Evolutionary conservation across 805 yeast genomes (phyloP), one percentile per base, ranked within the genome.

Genomic region (Monosporozyma aerobia): DNA sequence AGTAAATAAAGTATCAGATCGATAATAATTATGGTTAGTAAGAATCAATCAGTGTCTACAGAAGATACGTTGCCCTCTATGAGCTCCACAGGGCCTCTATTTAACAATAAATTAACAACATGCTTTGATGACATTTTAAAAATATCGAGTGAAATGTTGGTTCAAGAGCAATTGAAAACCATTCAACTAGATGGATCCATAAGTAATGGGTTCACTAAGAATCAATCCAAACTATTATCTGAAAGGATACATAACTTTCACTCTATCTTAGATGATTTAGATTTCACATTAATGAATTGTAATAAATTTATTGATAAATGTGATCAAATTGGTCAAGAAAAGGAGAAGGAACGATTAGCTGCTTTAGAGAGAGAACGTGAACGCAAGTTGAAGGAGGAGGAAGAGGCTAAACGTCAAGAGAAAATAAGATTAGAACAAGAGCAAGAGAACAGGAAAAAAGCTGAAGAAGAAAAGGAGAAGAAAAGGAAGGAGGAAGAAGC

Each of bases 91-190:
- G 45, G 45, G 14, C 45, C 33, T 16, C 23, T 37, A 23, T 39
- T 58, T 30, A 61, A 56, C 43, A 67, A 66, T 41, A 63, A 59
- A 52, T 55, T 67, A 16, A 63, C 69, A 3, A 62, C 60, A 40
- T 65, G 69, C 52, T 65, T 66, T 35, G 67, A 68, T 53, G 70
- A 65, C 41, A 63, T 68, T 11, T 53, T 68, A 58, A 61, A 56
- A 48, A 58, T 63, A 13, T 65, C 68, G 3, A 67, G 67, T 29
- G 73, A 69, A 45, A 60, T 68, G 67, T 54, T 68, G 53, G 58
- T 65, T 2, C 69, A 68, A 50, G 69, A 68, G 54, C 71, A 68
- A 54, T 47, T 66, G 45, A 68, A 65, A 48, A 65, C 69, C 3
- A 65, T 66, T 14, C 69, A 65, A 49, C 50, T 65, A 14, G 66